Evolutionary conservation across 805 yeast genomes (phyloP).

Genomic region (Lachancea lanzarotensis): DNA sequence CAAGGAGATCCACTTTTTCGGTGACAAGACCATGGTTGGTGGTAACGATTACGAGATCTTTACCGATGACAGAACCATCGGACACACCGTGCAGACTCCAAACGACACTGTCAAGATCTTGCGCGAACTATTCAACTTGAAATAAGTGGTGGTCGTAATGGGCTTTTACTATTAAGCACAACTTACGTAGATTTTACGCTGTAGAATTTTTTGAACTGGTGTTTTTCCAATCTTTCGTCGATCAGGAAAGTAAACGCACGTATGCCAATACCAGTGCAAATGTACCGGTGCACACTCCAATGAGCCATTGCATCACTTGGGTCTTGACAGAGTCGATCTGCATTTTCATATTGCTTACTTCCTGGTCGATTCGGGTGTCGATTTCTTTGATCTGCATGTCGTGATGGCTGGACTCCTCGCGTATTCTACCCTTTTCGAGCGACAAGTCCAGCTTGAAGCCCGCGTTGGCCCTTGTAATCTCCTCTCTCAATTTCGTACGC

Average conservation of each 20-base stretch:
- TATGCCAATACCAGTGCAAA: constrained; percentile 91
- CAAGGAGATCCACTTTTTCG: constrained; percentile 90
- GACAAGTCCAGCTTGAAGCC: constrained; percentile 86
- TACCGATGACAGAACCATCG: constrained; percentile 85
- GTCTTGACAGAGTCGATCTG: constrained; percentile 94
- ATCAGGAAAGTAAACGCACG: constrained; percentile 65
- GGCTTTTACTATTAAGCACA: neutral
- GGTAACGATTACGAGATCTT: constrained; percentile 99
- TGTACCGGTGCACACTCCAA: constrained; percentile 98
- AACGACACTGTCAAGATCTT: constrained; percentile 81
- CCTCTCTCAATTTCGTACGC: constrained; percentile 80
- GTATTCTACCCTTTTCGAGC: constrained; percentile 88
- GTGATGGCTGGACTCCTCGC: constrained; percentile 90
- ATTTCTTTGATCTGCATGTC: constrained; percentile 92
- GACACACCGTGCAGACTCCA: constrained; percentile 88
- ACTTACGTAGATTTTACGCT: neutral
- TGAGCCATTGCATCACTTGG: constrained; percentile 96
- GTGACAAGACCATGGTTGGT: constrained; percentile 95
- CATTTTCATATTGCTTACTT: constrained; percentile 87
- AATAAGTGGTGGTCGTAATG: constrained; percentile 5
- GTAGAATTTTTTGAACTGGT: neutral
- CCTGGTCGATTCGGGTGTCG: constrained; percentile 91
- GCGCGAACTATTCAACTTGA: constrained; percentile 61
- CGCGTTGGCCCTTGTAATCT: constrained; percentile 83
- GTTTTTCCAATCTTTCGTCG: neutral